Percentiles rank a stretch among this genome's conserved stretches.
Evolutionary conservation across 1,284 basidiomycete genomes (phyloP).

Genomic region (Exobasidium rhododendri): DNA sequence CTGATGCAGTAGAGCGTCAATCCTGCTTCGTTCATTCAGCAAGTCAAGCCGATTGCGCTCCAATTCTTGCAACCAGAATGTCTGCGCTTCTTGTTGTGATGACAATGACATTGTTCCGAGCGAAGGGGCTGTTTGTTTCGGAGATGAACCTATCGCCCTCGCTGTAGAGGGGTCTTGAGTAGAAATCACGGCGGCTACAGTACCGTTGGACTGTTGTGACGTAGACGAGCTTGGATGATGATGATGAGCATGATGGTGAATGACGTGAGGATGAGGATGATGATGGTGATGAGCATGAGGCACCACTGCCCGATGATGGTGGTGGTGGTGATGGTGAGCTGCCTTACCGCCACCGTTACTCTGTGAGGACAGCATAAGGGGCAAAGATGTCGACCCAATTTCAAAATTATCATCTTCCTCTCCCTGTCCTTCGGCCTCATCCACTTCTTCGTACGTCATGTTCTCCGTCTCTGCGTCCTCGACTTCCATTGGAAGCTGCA

Average conservation of each 20-base stretch:
- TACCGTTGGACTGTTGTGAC: neutral
- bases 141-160: neutral
- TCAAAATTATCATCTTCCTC: no score
- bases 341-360: slow-evolving; percentile 4
- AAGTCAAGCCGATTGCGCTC: slow-evolving; percentile 44
- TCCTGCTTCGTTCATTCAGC: slow-evolving; percentile 33
- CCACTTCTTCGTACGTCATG: neutral
- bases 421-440: neutral
- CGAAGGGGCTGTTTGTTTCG: neutral
- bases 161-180: slow-evolving; percentile 13
- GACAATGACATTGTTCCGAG: no score
- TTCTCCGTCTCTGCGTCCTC: neutral
- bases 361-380: slow-evolving; percentile 19
- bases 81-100: neutral
- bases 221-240: slow-evolving; percentile 27
- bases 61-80: slow-evolving; percentile 29
- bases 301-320: slow-evolving; percentile 21
- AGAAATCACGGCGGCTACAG: slow-evolving; percentile 17
- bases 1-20: slow-evolving; percentile 40
- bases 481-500: neutral
- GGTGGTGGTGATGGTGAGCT: slow-evolving; percentile 22
- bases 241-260: slow-evolving; percentile 23
- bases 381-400: neutral
- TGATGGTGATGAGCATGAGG: slow-evolving; percentile 36
- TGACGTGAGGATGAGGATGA: slow-evolving; percentile 26